phyloP scores from a whole-genome alignment of 805 yeast species.

The Spathaspora arborariae region DNA sequence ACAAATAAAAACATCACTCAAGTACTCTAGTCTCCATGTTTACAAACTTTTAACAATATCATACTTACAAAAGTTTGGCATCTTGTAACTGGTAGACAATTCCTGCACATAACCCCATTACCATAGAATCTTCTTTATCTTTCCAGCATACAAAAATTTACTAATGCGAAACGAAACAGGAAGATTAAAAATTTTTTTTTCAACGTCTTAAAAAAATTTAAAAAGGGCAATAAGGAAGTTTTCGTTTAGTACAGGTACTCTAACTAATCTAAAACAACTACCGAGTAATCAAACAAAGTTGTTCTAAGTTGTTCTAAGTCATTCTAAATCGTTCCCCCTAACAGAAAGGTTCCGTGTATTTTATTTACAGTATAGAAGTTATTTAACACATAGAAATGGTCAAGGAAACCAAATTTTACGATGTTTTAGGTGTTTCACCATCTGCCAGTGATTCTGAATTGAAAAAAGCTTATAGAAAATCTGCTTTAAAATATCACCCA shows the following conservation, averaged over 20 bases:
- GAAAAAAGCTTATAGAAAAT: constrained; percentile 78
- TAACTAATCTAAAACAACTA: no score
- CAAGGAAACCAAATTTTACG: constrained; percentile 76
- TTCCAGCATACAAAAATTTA: background rate
- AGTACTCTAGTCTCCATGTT: no score
- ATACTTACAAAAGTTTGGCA: no score
- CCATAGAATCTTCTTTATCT: background rate
- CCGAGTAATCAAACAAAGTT: no score
- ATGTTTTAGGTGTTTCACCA: constrained; percentile 66
- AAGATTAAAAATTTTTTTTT: constrained; percentile 1
- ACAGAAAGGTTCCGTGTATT: no score
- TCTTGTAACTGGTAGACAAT: no score
- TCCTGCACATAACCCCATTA: background rate
- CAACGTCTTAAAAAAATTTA: background rate
- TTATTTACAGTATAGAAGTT: background rate
- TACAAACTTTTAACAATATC: no score
- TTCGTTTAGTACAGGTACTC: background rate
- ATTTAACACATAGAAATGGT: constrained; percentile 47
- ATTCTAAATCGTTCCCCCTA: no score
- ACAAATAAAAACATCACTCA: no score
- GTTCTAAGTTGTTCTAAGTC: no score
- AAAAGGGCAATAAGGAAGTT: background rate
- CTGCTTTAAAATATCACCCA: constrained; percentile 79
- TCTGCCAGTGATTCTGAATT: constrained; percentile 67
- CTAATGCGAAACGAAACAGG: background rate